Base-by-base conservation (phyloP, 345 rosid genomes). In the Linum usitatissimum region DNA sequence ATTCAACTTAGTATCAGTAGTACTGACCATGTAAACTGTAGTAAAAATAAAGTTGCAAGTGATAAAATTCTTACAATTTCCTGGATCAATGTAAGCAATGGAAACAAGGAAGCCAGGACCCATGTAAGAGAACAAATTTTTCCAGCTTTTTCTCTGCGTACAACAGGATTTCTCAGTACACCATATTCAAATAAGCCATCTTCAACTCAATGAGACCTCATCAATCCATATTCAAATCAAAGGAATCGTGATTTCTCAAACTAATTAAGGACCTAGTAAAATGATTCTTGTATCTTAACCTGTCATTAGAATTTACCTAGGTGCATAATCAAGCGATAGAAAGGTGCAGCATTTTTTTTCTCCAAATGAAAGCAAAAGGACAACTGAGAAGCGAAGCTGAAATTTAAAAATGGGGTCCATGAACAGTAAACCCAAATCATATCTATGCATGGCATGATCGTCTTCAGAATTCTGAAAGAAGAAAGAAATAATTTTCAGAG, bases 51-150 rank as follows among this genome's bases (percentile, higher is more conserved):
- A 9, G n/a, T 60, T 3, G 49, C 55, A 5, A 53, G 53, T 39
- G 30, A 19, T 60, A 23, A 23, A 23, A 55, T 42, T 63, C 90
- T 83, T 80, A 92, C 98, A 87, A 63, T 92, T 92, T 80, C 97
- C 98, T 62, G 97, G 98, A 70, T 93, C 99, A 66, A 87, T 93
- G 69, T 93, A 93, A 30, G 97, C 99, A 63, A 93, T 90, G 13
- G 90, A 87, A 70, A 92, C 94, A 57, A 92, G 97, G 72, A 92
- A 92, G 53, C 98, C 99, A 14, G 96, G 99, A 65, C 97, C 97
- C 57, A 86, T 77, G 76, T 93, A 93, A 36, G 97, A 80, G 64
- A 93, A 86, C 30, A 91, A 70, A 72, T 86, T 91, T 73, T 84
- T 91, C 99, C 97, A 93, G 80, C 97, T 87, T 76, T 61, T 87